Conservation (phyloP, 129 eudicot genomes). For the Ambrosia artemisiifolia region DNA sequence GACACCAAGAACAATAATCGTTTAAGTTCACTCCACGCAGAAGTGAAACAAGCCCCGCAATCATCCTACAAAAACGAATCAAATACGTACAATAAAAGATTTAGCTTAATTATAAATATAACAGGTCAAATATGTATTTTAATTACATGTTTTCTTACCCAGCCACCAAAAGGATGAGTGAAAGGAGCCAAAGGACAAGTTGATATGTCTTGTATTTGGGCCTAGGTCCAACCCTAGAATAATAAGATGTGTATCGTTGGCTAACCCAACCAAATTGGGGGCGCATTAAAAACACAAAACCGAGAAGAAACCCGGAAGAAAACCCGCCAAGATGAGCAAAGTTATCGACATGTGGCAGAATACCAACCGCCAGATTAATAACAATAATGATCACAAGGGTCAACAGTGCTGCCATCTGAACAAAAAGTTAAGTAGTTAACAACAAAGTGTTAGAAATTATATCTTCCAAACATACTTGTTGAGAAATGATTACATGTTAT, state of each 20-base stretch:
- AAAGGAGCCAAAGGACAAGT: constrained; percentile 54
- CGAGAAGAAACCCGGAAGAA: constrained; percentile 79
- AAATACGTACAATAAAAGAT: neutral
- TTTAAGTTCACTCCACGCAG: constrained; percentile 67
- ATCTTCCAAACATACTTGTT: neutral
- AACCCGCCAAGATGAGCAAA: constrained; percentile 98
- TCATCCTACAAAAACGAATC: constrained; percentile 38
- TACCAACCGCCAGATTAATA: constrained; percentile 72
- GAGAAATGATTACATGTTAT: neutral
- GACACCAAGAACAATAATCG: constrained; percentile 91
- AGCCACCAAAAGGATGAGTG: constrained; percentile 61
- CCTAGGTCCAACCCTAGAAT: constrained; percentile 37
- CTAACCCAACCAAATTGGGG: constrained; percentile 89
- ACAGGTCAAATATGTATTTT: neutral
- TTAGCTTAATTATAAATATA: neutral
- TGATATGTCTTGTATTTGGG: constrained; percentile 73
- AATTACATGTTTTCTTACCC: constrained; percentile 44
- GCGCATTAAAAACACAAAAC: constrained; percentile 79
- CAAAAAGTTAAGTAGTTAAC: neutral
- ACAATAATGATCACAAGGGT: constrained; percentile 74
- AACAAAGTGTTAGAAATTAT: neutral
- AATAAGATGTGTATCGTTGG: constrained; percentile 48
- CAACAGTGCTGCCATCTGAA: constrained; percentile 60
- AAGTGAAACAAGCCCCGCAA: constrained; percentile 56
- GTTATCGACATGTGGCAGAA: constrained; percentile 91